These are phyloP conservation scores for Rutstroemia sp. DNA, from an alignment of 2,329 filamentous ascomycete species.

Conservation along the genomic window DNA sequence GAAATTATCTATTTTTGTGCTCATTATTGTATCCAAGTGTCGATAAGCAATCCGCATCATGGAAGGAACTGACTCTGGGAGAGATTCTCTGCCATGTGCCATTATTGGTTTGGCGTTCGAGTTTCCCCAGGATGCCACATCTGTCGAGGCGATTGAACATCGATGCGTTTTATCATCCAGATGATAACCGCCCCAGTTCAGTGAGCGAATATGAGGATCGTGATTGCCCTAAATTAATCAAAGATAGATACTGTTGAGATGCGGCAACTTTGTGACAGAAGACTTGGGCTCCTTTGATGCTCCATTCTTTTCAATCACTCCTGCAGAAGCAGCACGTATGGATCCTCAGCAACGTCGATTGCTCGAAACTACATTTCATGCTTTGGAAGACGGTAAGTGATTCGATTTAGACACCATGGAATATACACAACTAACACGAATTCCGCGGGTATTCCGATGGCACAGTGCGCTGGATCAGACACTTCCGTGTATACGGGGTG, in stretches of 20 bases:
- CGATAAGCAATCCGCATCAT: no score
- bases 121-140: constrained; percentile 42
- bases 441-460: no score
- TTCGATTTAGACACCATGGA: no score
- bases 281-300: constrained; percentile 14
- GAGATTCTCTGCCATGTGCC: constrained; percentile 23
- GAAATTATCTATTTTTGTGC: no score
- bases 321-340: constrained; percentile 25
- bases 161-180: constrained; percentile 36
- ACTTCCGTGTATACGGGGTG: no score
- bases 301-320: constrained; percentile 14
- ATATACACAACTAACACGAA: no score
- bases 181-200: constrained; percentile 21
- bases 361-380: constrained; percentile 32
- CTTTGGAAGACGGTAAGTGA: constrained; percentile 28
- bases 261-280: constrained; percentile 7
- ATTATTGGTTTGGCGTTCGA: constrained; percentile 44
- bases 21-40: no score
- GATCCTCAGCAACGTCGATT: constrained; percentile 44
- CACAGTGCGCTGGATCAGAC: no score
- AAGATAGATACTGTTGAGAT: background rate
- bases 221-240: background rate
- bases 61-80: no score
- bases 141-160: constrained; percentile 48
- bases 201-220: background rate